Evolutionary conservation across 2,329 filamentous ascomycete genomes (phyloP).

Genomic region (Claviceps monticola): DNA sequence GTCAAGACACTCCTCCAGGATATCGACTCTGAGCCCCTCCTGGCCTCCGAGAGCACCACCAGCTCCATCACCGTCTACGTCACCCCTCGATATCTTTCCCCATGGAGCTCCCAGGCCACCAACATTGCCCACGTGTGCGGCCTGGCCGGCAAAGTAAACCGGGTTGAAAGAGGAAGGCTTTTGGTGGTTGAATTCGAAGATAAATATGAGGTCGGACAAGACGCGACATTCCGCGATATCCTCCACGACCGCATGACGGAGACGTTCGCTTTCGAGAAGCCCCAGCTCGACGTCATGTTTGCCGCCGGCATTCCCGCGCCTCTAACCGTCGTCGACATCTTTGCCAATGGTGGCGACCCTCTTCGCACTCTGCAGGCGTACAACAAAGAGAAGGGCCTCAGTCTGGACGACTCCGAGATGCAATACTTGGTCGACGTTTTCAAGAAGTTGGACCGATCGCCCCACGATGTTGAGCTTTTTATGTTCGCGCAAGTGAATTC

Average conservation of each 20-base stretch:
- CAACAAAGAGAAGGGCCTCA: slow-evolving; percentile 72
- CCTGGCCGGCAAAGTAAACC: slow-evolving; percentile 52
- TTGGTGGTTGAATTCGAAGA: slow-evolving; percentile 53
- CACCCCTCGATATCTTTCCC: slow-evolving; percentile 74
- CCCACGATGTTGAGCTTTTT: slow-evolving; percentile 89
- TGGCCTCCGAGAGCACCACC: slow-evolving; percentile 22
- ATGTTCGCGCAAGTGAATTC: slow-evolving; percentile 99
- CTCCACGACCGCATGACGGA: slow-evolving; percentile 96
- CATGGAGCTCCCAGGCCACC: slow-evolving; percentile 95
- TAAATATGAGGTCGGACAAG: slow-evolving; percentile 23
- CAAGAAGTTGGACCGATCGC: slow-evolving; percentile 37
- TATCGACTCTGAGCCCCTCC: slow-evolving; percentile 15
- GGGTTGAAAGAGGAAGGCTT: slow-evolving; percentile 77
- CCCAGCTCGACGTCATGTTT: slow-evolving; percentile 66
- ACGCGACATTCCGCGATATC: slow-evolving; percentile 50
- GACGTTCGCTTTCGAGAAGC: slow-evolving; percentile 51
- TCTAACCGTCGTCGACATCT: slow-evolving; percentile 64
- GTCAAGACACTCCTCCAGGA: slow-evolving; percentile 32
- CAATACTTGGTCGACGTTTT: slow-evolving; percentile 70
- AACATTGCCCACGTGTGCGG: slow-evolving; percentile 89
- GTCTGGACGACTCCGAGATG: slow-evolving; percentile 78
- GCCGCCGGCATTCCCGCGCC: slow-evolving; percentile 47
- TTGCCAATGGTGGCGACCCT: slow-evolving; percentile 48
- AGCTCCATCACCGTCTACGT: slow-evolving; percentile 53
- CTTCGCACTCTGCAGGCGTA: slow-evolving; percentile 64